A percentile compares a stretch with the other conserved stretches of the same genome.
These are phyloP conservation scores for Dendrobium chrysotoxum DNA, from an alignment of 106 monocot genomes.

Conservation along the genomic window DNA sequence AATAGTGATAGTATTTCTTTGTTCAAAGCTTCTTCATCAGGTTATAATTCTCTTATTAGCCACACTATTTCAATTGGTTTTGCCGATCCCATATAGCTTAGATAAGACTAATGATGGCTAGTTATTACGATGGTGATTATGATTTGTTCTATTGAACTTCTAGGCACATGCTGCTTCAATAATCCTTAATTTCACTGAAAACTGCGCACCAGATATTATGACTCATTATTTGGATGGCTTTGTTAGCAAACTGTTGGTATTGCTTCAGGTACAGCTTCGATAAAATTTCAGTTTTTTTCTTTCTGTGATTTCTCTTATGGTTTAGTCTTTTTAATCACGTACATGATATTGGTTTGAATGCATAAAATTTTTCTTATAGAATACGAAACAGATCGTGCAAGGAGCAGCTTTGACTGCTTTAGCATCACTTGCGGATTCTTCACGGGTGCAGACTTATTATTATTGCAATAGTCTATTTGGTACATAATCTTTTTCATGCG, in stretches of 20 bases:
- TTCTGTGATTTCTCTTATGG: not conserved
- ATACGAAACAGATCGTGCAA: slow-evolving; percentile 92
- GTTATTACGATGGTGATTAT: too few species aligned
- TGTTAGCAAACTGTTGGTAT: slow-evolving; percentile 82
- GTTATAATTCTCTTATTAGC: too few species aligned
- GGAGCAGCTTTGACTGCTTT: slow-evolving; percentile 92
- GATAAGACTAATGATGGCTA: too few species aligned
- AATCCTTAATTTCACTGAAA: slow-evolving; percentile 89
- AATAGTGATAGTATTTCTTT: too few species aligned
- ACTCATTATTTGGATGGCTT: slow-evolving; percentile 93
- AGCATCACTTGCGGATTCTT: slow-evolving; percentile 97
- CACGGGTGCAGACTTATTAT: slow-evolving; percentile 47
- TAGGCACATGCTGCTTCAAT: slow-evolving; percentile 97
- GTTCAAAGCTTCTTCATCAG: too few species aligned
- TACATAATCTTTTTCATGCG: not conserved
- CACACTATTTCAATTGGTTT: too few species aligned
- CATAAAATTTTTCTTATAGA: slow-evolving; percentile 26
- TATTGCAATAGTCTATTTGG: not conserved
- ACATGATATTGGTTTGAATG: too few species aligned
- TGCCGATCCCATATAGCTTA: too few species aligned
- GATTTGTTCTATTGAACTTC: too few species aligned
- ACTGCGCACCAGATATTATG: slow-evolving; percentile 82
- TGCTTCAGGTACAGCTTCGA: slow-evolving; percentile 54
- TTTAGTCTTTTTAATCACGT: not conserved
- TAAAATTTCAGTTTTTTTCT: not conserved